Conservation (phyloP, 2,329 filamentous ascomycete genomes). For the Trichophyton verrucosum region DNA sequence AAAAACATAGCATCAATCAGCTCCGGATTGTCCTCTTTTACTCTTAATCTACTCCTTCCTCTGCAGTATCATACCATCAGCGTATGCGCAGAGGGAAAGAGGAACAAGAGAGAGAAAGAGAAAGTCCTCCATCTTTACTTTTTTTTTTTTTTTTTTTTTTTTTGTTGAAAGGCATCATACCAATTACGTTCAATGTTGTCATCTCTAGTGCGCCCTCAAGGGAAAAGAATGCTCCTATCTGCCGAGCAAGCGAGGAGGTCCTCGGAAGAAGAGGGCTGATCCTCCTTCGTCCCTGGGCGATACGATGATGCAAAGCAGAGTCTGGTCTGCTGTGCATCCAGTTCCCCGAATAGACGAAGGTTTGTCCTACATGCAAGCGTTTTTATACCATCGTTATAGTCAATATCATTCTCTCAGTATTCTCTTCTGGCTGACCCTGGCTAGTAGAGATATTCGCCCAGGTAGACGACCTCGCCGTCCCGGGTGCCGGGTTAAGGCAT, state of each 20-base stretch:
- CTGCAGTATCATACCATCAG: neutral
- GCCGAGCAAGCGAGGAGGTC: conserved; percentile 34
- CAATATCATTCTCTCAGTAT: neutral
- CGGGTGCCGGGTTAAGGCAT: conserved; percentile 29
- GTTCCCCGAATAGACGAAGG: conserved; percentile 13
- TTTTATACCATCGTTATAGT: neutral
- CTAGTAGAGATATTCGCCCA: conserved; percentile 27
- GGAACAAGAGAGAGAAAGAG: neutral
- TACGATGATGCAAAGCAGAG: conserved; percentile 1
- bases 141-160: too few species aligned
- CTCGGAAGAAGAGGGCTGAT: conserved; percentile 28
- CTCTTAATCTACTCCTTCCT: conserved; percentile 10
- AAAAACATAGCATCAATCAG: neutral
- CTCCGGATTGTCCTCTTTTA: neutral
- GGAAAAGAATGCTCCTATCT: conserved; percentile 31
- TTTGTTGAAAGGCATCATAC: neutral
- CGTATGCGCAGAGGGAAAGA: neutral
- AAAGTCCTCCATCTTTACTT: neutral
- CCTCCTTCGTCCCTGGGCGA: conserved; percentile 5
- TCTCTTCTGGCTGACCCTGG: neutral
- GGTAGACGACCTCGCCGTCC: conserved; percentile 30
- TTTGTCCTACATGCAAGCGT: conserved; percentile 2
- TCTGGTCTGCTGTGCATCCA: conserved; percentile 8
- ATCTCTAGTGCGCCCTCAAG: conserved; percentile 28
- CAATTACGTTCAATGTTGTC: neutral